These are phyloP conservation scores for Musa schizocarpa DNA, from an alignment of 176 grass and related monocot species.

Conservation along the genomic window DNA sequence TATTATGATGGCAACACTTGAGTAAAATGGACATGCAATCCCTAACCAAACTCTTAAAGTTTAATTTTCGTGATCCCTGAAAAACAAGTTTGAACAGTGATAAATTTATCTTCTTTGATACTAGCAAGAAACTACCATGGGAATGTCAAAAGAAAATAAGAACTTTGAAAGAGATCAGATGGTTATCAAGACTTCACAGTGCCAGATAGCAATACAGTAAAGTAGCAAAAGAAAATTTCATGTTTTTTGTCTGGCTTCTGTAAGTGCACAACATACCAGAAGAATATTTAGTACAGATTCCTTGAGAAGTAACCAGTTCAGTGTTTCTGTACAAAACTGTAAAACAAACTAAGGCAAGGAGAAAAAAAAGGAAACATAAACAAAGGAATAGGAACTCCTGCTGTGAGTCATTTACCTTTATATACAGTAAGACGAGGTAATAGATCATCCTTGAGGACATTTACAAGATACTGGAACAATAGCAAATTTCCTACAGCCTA, in stretches of 20 bases:
- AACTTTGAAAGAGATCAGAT: conserved; percentile 3
- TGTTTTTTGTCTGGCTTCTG: background rate
- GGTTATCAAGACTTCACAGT: background rate
- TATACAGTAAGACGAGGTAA: conserved; percentile 52
- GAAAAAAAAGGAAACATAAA: background rate
- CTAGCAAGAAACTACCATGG: conserved; percentile 6
- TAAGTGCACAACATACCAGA: conserved; percentile 47
- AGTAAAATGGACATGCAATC: conserved; percentile 54
- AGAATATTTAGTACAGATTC: conserved; percentile 63
- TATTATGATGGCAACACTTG: conserved; percentile 33
- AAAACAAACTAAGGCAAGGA: conserved; percentile 14
- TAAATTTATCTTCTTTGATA: conserved; percentile 13
- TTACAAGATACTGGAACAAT: conserved; percentile 65
- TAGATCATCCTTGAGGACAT: conserved; percentile 68
- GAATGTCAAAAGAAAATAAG: background rate
- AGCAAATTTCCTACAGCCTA: conserved; percentile 59
- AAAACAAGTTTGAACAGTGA: conserved; percentile 16
- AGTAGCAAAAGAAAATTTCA: background rate
- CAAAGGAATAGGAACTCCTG: conserved; percentile 1
- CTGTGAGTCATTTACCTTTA: conserved; percentile 45
- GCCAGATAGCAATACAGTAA: background rate
- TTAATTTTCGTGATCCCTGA: conserved; percentile 57
- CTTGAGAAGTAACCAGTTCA: conserved; percentile 70
- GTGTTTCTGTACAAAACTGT: conserved; percentile 48
- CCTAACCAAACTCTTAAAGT: conserved; percentile 61